These are phyloP conservation scores for Urostyla sp. DNA, from an alignment of 73 alveolate genomes.

Conservation along the genomic window DNA sequence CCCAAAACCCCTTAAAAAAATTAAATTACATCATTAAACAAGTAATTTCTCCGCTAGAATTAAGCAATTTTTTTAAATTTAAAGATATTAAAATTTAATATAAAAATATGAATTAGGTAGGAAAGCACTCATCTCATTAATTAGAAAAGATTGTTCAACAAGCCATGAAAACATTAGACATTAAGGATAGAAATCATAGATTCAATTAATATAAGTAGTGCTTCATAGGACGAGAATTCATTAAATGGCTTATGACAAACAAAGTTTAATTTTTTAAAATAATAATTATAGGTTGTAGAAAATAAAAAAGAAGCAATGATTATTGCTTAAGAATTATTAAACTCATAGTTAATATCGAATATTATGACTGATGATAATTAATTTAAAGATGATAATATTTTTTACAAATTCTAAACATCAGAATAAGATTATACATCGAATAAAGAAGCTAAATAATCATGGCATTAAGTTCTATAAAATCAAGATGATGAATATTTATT, in stretches of 20 bases:
- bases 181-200: constrained; percentile 62
- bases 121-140: no score
- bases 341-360: constrained; percentile 31
- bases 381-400: constrained; percentile 59
- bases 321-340: constrained; percentile 51
- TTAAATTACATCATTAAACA: no score
- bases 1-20: no score
- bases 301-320: constrained; percentile 50
- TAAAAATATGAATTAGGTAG: no score
- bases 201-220: constrained; percentile 53
- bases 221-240: constrained; percentile 64
- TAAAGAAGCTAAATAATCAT: constrained; percentile 20
- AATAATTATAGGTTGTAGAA: constrained; percentile 34
- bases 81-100: no score
- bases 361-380: constrained; percentile 47
- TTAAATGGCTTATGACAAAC: constrained; percentile 35
- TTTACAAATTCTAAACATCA: constrained; percentile 61
- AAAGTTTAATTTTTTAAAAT: neutral
- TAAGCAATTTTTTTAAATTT: no score
- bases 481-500: neutral
- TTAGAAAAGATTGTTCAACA: constrained; percentile 19
- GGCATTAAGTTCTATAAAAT: constrained; percentile 33
- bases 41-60: no score
- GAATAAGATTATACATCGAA: constrained; percentile 10
- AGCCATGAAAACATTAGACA: constrained; percentile 33